A percentile compares a stretch with the other conserved stretches of the same genome.
Conservation (phyloP, 108 stramenopile species). For the Schizochytrium sp. region DNA sequence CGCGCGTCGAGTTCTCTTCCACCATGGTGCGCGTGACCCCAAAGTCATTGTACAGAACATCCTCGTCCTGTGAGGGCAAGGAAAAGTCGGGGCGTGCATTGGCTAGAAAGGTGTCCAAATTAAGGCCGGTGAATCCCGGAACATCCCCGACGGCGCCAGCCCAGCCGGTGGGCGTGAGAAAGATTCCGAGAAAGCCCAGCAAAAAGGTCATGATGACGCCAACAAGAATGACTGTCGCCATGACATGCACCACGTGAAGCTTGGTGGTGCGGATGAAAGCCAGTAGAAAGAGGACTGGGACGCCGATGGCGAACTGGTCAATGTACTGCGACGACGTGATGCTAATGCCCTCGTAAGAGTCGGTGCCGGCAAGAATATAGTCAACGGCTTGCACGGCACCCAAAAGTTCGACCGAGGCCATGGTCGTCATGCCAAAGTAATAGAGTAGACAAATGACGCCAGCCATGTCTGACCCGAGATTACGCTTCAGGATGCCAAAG, state of each 20-base stretch:
- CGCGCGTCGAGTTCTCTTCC: not conserved
- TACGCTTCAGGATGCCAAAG: conserved; percentile 2
- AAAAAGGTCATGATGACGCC: not conserved
- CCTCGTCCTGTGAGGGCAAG: not conserved
- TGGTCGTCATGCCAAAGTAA: conserved; percentile 18
- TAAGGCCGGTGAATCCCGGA: not conserved
- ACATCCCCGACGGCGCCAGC: not conserved
- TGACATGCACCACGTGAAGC: not conserved
- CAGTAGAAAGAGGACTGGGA: not conserved
- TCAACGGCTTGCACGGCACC: not conserved
- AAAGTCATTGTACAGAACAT: not conserved
- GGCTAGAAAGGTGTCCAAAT: not conserved
- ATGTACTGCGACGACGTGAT: not conserved
- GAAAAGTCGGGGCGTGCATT: not conserved
- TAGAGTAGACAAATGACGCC: conserved; percentile 7
- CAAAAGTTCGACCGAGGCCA: not conserved
- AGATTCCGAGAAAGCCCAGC: not conserved
- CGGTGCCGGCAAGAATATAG: not conserved
- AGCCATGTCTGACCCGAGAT: not conserved
- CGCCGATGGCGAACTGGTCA: conserved; percentile 5
- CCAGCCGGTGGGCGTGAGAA: not conserved
- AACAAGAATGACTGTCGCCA: not conserved
- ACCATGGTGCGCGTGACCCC: not conserved
- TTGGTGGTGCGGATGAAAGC: not conserved
- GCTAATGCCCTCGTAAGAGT: not conserved